Percentiles rank a stretch among this genome's conserved stretches.
Evolutionary conservation across 116 monocot genomes (phyloP).

Genomic region (Papilionanthe hybrid): DNA sequence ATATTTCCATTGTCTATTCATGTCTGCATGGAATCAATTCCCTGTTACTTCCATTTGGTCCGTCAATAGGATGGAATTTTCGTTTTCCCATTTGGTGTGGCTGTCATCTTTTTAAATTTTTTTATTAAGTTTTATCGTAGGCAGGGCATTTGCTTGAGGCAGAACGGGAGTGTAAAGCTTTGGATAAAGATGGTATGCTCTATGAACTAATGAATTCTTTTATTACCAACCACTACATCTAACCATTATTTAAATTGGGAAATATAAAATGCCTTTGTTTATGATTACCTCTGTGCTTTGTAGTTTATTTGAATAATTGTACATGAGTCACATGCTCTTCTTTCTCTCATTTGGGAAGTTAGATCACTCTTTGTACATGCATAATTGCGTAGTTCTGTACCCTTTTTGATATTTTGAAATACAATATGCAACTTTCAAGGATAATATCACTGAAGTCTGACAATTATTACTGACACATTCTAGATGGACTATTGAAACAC

Average conservation of each 20-base stretch:
- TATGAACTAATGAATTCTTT: not conserved
- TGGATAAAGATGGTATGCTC: conserved; percentile 63
- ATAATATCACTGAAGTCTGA: not conserved
- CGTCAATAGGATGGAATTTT: not conserved
- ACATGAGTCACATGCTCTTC: no score
- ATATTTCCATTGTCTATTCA: not conserved
- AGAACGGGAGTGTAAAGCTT: conserved; percentile 58
- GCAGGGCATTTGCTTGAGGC: conserved; percentile 66
- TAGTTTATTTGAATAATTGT: not conserved
- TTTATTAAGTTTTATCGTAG: conserved; percentile 32
- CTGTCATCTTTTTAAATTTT: not conserved
- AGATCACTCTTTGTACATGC: no score
- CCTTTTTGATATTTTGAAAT: no score
- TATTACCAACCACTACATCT: not conserved
- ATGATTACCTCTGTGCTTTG: not conserved
- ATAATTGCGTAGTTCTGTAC: no score
- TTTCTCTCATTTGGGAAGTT: no score
- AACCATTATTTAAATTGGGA: not conserved
- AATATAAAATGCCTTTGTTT: not conserved
- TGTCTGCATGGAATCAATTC: not conserved
- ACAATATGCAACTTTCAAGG: no score
- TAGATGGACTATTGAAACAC: no score
- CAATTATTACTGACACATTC: not conserved
- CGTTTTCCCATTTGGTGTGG: not conserved
- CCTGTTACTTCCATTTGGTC: not conserved